Evolutionary conservation across 768 basidiomycete species (phyloP).

Genomic region (Serpula lacrymans): DNA sequence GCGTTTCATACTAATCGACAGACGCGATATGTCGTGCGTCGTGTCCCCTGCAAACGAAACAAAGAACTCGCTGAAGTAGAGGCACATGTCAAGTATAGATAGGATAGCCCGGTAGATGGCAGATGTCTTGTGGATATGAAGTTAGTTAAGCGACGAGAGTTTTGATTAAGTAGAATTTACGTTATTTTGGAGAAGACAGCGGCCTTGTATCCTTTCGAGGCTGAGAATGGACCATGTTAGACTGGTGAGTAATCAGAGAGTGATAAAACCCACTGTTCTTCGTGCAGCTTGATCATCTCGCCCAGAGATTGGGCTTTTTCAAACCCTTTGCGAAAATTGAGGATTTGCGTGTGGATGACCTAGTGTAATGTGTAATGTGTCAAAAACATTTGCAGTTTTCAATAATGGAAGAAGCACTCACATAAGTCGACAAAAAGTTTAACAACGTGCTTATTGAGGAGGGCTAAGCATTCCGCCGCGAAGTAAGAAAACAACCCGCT

Average conservation of each 20-base stretch:
- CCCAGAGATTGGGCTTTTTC: slow-evolving; percentile 60
- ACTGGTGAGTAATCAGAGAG: not conserved
- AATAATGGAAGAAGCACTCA: slow-evolving; percentile 27
- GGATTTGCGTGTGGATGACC: slow-evolving; percentile 67
- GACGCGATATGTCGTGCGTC: slow-evolving; percentile 52
- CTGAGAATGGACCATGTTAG: slow-evolving; percentile 29
- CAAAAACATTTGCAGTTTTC: no score
- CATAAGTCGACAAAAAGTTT: slow-evolving; percentile 73
- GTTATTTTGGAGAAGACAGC: slow-evolving; percentile 62
- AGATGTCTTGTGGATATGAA: slow-evolving; percentile 48
- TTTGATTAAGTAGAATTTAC: slow-evolving; percentile 35
- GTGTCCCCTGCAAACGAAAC: slow-evolving; percentile 57
- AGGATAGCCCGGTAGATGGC: slow-evolving; percentile 63
- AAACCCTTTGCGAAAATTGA: slow-evolving; percentile 57
- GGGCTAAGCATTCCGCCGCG: slow-evolving; percentile 1
- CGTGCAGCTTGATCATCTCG: slow-evolving; percentile 69
- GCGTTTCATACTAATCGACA: slow-evolving; percentile 48
- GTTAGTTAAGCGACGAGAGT: not conserved
- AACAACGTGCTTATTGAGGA: slow-evolving; percentile 48
- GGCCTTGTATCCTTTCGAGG: slow-evolving; percentile 54
- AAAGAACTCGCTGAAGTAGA: slow-evolving; percentile 68
- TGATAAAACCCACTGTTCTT: slow-evolving; percentile 55
- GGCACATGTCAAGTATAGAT: slow-evolving; percentile 68
- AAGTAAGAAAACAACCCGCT: slow-evolving; percentile 23
- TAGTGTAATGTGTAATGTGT: slow-evolving; percentile 22